A percentile compares a stretch with the other conserved stretches of the same genome.
Conservation (phyloP, 768 basidiomycete genomes). For the Grammothele lineata region DNA sequence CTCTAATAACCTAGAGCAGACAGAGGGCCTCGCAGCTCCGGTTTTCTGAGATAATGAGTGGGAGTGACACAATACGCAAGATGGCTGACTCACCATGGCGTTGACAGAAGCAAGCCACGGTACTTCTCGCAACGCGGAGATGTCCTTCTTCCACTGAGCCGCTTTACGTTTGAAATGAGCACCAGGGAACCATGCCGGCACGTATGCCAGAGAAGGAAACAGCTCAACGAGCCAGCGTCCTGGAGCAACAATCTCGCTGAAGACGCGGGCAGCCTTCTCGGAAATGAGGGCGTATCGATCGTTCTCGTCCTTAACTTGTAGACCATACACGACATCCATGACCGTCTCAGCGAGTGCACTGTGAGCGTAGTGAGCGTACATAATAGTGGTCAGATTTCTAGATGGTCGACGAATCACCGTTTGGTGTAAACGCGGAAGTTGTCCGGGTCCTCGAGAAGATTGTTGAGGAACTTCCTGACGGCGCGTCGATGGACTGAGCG, state of each 20-base stretch:
- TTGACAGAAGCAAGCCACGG: constrained; percentile 13
- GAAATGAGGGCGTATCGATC: constrained; percentile 12
- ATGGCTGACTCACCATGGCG: constrained; percentile 8
- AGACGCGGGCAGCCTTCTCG: constrained; percentile 10
- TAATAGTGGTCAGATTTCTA: constrained; percentile 18
- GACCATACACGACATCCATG: constrained; percentile 22
- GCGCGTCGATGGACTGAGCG: background rate
- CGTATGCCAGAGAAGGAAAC: constrained; percentile 10
- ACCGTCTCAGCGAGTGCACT: constrained; percentile 20
- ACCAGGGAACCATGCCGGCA: constrained; percentile 28
- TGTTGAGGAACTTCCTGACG: constrained; percentile 4
- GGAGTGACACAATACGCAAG: no score
- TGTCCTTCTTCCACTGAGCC: constrained; percentile 9
- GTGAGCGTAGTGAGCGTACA: constrained; percentile 20
- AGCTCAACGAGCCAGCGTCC: constrained; percentile 14
- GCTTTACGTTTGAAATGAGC: constrained; percentile 20
- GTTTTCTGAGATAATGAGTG: no score
- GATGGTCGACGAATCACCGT: constrained; percentile 16
- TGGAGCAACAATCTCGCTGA: constrained; percentile 2
- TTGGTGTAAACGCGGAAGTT: constrained; percentile 1
- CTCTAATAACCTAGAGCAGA: no score
- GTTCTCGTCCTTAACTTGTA: constrained; percentile 15
- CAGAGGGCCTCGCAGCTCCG: no score
- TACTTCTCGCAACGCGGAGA: constrained; percentile 16
- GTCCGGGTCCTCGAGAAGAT: background rate